Percentiles rank a stretch among this genome's conserved stretches.
Evolutionary conservation across 1,139 yeast genomes (phyloP).

Genomic region (Ogataea hybrid): DNA sequence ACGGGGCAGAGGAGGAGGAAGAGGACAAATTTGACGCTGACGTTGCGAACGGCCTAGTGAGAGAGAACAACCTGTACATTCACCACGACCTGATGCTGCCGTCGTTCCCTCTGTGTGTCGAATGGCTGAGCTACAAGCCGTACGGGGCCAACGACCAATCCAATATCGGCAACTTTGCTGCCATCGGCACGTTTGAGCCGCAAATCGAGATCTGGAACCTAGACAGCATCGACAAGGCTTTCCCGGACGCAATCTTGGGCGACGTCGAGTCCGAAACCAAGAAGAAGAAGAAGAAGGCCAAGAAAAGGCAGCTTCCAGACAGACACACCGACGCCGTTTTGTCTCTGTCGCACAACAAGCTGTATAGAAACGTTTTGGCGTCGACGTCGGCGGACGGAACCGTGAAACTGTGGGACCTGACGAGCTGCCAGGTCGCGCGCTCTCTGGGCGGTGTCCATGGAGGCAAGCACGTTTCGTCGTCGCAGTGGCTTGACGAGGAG

Average conservation of each 20-base stretch:
- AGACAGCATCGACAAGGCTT: conserved; percentile 88
- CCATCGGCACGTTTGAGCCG: conserved; percentile 96
- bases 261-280: conserved; percentile 50
- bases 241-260: conserved; percentile 92
- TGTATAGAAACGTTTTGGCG: conserved; percentile 81
- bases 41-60: conserved; percentile 64
- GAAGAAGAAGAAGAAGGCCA: conserved; percentile 54
- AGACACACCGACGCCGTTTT: conserved; percentile 95
- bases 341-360: conserved; percentile 78
- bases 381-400: conserved; percentile 96
- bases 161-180: conserved; percentile 84
- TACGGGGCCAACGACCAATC: conserved; percentile 39
- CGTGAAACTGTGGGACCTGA: conserved; percentile 92
- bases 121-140: conserved; percentile 84
- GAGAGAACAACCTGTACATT: conserved; percentile 78
- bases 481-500: conserved; percentile 67
- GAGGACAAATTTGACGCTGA: conserved; percentile 63
- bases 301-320: conserved; percentile 55
- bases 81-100: conserved; percentile 98
- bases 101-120: conserved; percentile 94
- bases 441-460: conserved; percentile 58
- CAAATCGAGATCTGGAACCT: conserved; percentile 96
- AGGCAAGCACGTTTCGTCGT: conserved; percentile 76
- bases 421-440: conserved; percentile 70
- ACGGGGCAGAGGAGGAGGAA: conserved; percentile 55